Evolutionary conservation across 768 basidiomycete genomes (phyloP).

Genomic region (Pholiota microspora): DNA sequence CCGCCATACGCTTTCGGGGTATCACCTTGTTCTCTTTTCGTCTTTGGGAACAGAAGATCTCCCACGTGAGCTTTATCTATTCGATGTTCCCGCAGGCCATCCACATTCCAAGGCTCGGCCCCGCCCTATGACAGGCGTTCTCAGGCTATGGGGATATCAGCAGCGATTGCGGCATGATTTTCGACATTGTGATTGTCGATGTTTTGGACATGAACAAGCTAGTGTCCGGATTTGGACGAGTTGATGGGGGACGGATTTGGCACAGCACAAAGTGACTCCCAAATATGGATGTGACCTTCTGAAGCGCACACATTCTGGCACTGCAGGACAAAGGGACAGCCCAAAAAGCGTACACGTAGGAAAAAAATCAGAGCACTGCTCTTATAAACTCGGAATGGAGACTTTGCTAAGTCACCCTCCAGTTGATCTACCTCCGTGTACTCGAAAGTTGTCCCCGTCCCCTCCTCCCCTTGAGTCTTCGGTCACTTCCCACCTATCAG

Average conservation of each 20-base stretch:
- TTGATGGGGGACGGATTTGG: conserved; percentile 16
- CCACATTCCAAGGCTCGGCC: not conserved
- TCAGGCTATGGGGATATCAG: conserved; percentile 10
- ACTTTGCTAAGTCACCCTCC: conserved; percentile 3
- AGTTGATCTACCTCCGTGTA: conserved; percentile 18
- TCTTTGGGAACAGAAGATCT: not conserved
- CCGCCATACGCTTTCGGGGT: conserved; percentile 14
- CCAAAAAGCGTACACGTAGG: conserved; percentile 39
- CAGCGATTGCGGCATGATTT: conserved; percentile 7
- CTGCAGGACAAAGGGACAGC: conserved; percentile 41
- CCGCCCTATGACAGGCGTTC: conserved; percentile 16
- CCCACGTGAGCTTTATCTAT: conserved; percentile 16
- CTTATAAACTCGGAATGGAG: conserved; percentile 29
- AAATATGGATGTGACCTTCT: conserved; percentile 21
- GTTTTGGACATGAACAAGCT: conserved; percentile 19
- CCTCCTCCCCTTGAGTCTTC: conserved; percentile 14
- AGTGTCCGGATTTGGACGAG: conserved; percentile 7
- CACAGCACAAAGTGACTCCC: conserved; percentile 32
- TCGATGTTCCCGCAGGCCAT: conserved; percentile 11
- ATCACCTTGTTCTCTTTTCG: conserved; percentile 16
- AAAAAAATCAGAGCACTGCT: conserved; percentile 30
- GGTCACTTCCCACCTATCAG: conserved; percentile 8
- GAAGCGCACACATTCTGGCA: conserved; percentile 13
- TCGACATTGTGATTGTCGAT: conserved; percentile 19
- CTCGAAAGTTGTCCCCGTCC: conserved; percentile 23